These are phyloP conservation scores for Pseudozyma pruni DNA, from an alignment of 1,284 basidiomycete genomes.

Conservation along the genomic window DNA sequence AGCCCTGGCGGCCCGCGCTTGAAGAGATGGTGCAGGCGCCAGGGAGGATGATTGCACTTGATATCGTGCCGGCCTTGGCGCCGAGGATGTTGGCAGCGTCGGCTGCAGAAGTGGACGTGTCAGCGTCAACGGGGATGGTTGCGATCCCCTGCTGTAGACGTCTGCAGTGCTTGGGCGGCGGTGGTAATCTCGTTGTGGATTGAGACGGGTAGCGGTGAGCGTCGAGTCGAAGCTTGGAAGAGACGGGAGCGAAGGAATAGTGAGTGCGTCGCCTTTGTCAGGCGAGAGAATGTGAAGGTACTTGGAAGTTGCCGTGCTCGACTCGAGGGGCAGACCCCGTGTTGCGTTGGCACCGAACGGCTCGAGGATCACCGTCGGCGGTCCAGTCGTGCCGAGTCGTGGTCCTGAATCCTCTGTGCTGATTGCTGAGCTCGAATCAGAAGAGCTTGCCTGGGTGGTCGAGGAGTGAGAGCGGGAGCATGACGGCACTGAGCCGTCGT, in stretches of 20 bases:
- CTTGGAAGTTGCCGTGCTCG: not conserved
- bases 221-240: slow-evolving; percentile 32
- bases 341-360: not conserved
- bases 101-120: slow-evolving; percentile 2
- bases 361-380: slow-evolving; percentile 4
- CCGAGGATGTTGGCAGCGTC: slow-evolving; percentile 1
- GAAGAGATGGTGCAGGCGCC: slow-evolving; percentile 1
- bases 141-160: slow-evolving; percentile 29
- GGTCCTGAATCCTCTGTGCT: slow-evolving; percentile 10
- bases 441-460: slow-evolving; percentile 20
- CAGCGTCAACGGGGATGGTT: slow-evolving; percentile 11
- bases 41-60: slow-evolving; percentile 25
- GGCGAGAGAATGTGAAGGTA: not conserved
- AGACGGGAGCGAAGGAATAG: slow-evolving; percentile 32
- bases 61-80: slow-evolving; percentile 15
- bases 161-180: slow-evolving; percentile 45
- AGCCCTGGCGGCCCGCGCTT: not conserved
- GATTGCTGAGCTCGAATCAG: slow-evolving; percentile 23
- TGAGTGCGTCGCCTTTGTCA: slow-evolving; percentile 12
- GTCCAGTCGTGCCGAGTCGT: not conserved
- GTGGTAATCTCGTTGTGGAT: slow-evolving; percentile 6
- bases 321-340: not conserved
- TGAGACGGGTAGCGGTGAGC: slow-evolving; percentile 15
- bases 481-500: slow-evolving; percentile 27
- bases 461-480: slow-evolving; percentile 34